Evolutionary conservation across 2,329 filamentous ascomycete species (phyloP).

Genomic region (Colletotrichum sp.): DNA sequence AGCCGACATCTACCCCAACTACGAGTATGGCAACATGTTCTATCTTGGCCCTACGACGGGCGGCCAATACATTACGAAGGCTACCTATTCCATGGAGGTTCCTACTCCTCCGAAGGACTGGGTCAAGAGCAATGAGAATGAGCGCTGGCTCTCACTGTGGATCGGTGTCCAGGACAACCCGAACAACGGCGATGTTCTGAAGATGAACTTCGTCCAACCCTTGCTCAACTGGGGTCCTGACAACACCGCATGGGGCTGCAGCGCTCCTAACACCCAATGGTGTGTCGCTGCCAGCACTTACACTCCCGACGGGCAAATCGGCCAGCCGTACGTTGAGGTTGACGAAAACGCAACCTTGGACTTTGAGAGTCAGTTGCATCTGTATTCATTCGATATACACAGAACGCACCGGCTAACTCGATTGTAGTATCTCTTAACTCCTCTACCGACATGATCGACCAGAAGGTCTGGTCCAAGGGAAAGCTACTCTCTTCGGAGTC

Average conservation of each 20-base stretch:
- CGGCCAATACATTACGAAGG: constrained; percentile 15
- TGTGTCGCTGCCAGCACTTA: constrained; percentile 3
- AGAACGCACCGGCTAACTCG: not conserved
- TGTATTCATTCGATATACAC: too few species aligned
- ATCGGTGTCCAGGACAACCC: constrained; percentile 8
- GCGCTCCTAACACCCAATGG: constrained; percentile 6
- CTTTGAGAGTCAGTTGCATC: not conserved
- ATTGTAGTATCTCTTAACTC: not conserved
- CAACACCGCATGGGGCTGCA: not conserved
- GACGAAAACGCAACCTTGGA: not conserved
- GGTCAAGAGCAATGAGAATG: not conserved
- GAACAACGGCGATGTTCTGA: not conserved
- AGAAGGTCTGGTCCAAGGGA: not conserved
- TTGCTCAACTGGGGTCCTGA: constrained; percentile 10
- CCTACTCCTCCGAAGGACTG: not conserved
- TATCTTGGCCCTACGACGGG: constrained; percentile 2
- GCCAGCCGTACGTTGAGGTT: not conserved
- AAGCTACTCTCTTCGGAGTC: not conserved
- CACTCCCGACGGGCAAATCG: not conserved
- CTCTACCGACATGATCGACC: constrained; percentile 2
- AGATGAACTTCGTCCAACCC: constrained; percentile 8
- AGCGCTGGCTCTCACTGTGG: constrained; percentile 1
- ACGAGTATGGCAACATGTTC: constrained; percentile 13
- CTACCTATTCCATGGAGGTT: constrained; percentile 24
- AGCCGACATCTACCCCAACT: constrained; percentile 2